Conservation (phyloP, 179 eudicot genomes). For the Heliamphora pulchella region DNA sequence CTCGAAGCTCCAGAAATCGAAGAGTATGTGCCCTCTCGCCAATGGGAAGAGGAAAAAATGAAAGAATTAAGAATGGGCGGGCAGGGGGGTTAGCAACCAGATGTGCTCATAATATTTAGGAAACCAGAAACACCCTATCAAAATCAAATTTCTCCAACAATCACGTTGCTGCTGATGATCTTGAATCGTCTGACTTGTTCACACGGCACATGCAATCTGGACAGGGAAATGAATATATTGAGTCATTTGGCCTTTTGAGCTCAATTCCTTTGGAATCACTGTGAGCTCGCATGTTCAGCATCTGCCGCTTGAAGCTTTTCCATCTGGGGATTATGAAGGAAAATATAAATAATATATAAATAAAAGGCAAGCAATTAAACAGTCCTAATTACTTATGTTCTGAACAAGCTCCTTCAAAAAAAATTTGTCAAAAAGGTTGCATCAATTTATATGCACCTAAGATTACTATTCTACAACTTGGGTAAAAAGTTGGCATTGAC, state of each 20-base stretch:
- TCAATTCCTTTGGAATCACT: constrained; percentile 87
- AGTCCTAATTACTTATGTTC: neutral
- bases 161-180: constrained; percentile 55
- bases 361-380: neutral
- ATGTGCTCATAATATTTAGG: constrained; percentile 17
- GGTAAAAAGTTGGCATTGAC: neutral
- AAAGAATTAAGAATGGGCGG: constrained; percentile 41
- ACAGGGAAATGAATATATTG: constrained; percentile 84
- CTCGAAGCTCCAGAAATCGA: constrained; percentile 29
- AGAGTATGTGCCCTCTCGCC: constrained; percentile 25
- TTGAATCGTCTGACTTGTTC: constrained; percentile 65
- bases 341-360: neutral
- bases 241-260: constrained; percentile 78
- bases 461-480: neutral
- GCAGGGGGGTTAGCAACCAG: constrained; percentile 29
- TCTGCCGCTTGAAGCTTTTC: constrained; percentile 82
- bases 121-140: constrained; percentile 17
- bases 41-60: constrained; percentile 46
- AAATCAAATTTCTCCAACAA: neutral
- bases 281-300: constrained; percentile 78
- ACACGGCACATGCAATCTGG: constrained; percentile 93
- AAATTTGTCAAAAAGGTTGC: neutral
- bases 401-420: constrained; percentile 1
- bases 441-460: neutral
- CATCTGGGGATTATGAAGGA: constrained; percentile 40